Evolutionary conservation across 2,329 filamentous ascomycete genomes (phyloP), one percentile per base, ranked within the genome.

Genomic region (Pseudophaeomoniella oleicola): DNA sequence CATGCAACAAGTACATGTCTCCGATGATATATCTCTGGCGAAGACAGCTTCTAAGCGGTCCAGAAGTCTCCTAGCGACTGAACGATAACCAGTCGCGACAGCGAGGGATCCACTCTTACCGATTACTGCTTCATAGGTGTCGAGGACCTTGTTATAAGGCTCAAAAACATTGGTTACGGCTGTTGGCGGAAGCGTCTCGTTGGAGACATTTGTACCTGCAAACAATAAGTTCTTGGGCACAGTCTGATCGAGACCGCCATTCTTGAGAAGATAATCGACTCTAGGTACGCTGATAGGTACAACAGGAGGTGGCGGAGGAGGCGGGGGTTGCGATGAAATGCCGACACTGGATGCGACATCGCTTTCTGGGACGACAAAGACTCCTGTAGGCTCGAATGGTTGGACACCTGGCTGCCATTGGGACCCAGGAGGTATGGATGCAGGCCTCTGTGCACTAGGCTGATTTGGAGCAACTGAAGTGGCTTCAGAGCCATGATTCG

Each of bases 1-100:
- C 67, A 94, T 83, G 38, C 90, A 66, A 55, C 88, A 96, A 31
- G 68, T 64, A 54, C 88, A 96, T n/a, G 79, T 76, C 50, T 94
- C 78, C 0, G 77, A 77, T 0, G 87, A 87, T 22, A 98, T 78
- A 51, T 96, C 88, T 41, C 90, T 72, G 2, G 86, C 87, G 58
- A 98, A 96, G 5, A 98, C 86, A 39, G 88, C 84, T 54, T 94
- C 88, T 3, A 98, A 67, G 27, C 90, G 76, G 58, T 98, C 88
- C 4, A 96, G 70, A 16, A 96, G 62, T 36, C 87, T 75, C 4
- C 90, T 77, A 3, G 90, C 90, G n/a, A 96, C 82, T 0, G 88
- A 94, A 37, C 84, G 77, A 56, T 96, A 94, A 4, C 90, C 90
- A 0, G 88, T 96, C 12, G 90, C 90, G 2, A 96, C 90, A 2